phyloP scores from a whole-genome alignment of 371 early-diverging fungal species.

The Apophysomyces variabilis region DNA sequence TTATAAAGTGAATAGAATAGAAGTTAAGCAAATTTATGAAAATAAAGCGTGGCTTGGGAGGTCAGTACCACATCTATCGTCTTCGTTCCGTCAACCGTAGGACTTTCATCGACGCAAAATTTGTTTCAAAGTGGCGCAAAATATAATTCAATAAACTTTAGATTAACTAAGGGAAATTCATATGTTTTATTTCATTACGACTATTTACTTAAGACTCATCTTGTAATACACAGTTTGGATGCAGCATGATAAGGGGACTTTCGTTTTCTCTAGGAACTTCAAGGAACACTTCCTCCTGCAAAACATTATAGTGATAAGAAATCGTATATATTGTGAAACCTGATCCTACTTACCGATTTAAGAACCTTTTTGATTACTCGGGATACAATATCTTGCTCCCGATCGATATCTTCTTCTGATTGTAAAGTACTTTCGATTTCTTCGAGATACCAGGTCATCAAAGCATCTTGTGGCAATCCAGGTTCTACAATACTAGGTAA shows the following conservation, averaged over 20 bases:
- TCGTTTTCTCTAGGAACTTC: slow-evolving; percentile 43
- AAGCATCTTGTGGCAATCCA: slow-evolving; percentile 72
- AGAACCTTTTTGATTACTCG: slow-evolving; percentile 82
- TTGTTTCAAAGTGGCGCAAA: too few species aligned
- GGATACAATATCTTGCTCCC: slow-evolving; percentile 72
- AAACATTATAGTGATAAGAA: background rate
- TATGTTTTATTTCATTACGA: background rate
- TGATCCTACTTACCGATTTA: slow-evolving; percentile 58
- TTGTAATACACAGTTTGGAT: slow-evolving; percentile 60
- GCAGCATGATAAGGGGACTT: slow-evolving; percentile 63
- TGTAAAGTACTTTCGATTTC: slow-evolving; percentile 68
- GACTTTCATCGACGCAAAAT: too few species aligned
- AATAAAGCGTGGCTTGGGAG: too few species aligned
- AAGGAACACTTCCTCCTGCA: slow-evolving; percentile 50
- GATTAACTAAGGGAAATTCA: background rate
- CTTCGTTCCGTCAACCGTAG: too few species aligned
- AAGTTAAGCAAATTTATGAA: too few species aligned
- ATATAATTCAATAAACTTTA: too few species aligned
- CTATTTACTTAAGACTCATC: slow-evolving; percentile 19
- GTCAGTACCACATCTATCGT: too few species aligned
- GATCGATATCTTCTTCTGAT: slow-evolving; percentile 69
- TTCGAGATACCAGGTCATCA: slow-evolving; percentile 86
- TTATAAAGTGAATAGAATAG: too few species aligned
- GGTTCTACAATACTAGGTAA: slow-evolving; percentile 25
- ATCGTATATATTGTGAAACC: background rate